Percentiles rank a stretch among this genome's conserved stretches.
These are phyloP conservation scores for Asterionellopsis glacialis DNA, from an alignment of 108 stramenopile genomes.

Conservation along the genomic window DNA sequence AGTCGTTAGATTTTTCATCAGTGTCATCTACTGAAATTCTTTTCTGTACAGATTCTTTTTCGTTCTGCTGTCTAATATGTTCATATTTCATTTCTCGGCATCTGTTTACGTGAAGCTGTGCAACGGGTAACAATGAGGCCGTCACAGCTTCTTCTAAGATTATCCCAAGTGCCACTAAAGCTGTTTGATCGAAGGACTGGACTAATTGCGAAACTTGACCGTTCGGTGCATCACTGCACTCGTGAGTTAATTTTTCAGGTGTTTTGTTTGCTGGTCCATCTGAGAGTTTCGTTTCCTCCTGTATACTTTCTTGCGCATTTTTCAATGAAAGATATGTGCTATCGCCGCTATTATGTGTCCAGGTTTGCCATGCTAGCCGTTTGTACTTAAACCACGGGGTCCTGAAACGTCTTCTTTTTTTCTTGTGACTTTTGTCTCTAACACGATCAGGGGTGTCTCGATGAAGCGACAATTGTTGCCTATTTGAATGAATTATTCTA, in stretches of 20 bases:
- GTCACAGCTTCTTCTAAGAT: slow-evolving; percentile 62
- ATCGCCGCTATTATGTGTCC: slow-evolving; percentile 6
- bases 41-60: background rate
- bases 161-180: slow-evolving; percentile 52
- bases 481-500: background rate
- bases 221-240: no score
- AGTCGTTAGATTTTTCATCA: no score
- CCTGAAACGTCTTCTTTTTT: background rate
- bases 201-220: background rate
- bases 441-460: background rate
- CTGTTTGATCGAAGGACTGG: slow-evolving; percentile 41
- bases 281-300: no score
- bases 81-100: slow-evolving; percentile 34
- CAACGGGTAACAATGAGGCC: slow-evolving; percentile 46
- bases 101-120: slow-evolving; percentile 43
- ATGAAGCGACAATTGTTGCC: background rate
- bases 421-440: background rate
- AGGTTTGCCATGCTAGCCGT: slow-evolving; percentile 1
- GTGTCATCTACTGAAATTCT: background rate
- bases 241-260: no score
- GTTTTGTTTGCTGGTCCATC: no score
- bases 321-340: slow-evolving; percentile 3
- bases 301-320: background rate
- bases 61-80: no score
- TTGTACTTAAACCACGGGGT: background rate